Conservation (phyloP, 106 monocot species). For the Xerophyta viscosa region DNA sequence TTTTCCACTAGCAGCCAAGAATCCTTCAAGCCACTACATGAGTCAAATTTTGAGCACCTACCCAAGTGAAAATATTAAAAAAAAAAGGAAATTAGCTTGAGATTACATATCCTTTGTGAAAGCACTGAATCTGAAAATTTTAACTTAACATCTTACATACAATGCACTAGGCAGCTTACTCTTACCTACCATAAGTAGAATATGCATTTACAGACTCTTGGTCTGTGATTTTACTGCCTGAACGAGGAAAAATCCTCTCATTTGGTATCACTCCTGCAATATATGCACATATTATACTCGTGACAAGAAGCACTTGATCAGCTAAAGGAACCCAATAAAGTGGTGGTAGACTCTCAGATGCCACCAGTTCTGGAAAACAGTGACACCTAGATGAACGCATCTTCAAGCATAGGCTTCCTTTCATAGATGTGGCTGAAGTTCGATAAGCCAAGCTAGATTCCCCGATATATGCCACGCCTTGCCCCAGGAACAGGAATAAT, state of each 20-base stretch:
- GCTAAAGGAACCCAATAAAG: conserved; percentile 33
- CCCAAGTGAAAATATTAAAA: too few species aligned
- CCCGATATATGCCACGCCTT: too few species aligned
- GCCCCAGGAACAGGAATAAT: too few species aligned
- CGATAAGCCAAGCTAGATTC: too few species aligned
- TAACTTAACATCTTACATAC: too few species aligned
- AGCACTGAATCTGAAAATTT: too few species aligned
- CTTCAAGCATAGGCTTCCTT: not conserved
- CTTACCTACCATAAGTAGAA: conserved; percentile 73
- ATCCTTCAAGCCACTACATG: conserved; percentile 9
- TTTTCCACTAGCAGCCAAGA: conserved; percentile 41
- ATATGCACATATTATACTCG: conserved; percentile 68
- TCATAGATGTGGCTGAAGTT: not conserved
- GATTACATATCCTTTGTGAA: too few species aligned
- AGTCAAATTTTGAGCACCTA: too few species aligned
- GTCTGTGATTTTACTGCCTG: conserved; percentile 4
- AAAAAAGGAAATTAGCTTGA: too few species aligned
- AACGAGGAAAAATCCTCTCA: conserved; percentile 8
- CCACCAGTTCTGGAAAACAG: conserved; percentile 28
- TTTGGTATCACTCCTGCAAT: conserved; percentile 64
- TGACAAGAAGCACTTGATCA: conserved; percentile 61
- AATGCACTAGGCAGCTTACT: conserved; percentile 16
- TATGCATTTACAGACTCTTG: conserved; percentile 9
- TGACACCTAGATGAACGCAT: conserved; percentile 14
- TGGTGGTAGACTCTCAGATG: conserved; percentile 31